A percentile compares a stretch with the other conserved stretches of the same genome.
phyloP scores from a whole-genome alignment of 345 rosid genomes.

The Salix purpurea region DNA sequence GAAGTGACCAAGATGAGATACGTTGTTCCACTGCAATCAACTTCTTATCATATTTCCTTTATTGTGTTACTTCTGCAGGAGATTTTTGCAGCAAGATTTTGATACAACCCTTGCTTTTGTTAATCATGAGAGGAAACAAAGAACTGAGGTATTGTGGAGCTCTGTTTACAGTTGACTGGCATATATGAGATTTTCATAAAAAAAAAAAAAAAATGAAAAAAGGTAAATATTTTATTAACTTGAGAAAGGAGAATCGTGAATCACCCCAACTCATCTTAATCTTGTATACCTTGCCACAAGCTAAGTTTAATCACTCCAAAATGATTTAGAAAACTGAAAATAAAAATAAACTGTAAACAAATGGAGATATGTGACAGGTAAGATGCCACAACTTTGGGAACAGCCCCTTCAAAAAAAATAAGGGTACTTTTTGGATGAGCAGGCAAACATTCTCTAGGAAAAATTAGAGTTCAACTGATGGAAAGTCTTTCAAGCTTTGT shows the following conservation, averaged over 20 bases:
- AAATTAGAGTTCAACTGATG: background rate
- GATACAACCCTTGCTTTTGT: conserved; percentile 83
- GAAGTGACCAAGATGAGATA: background rate
- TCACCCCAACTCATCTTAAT: background rate
- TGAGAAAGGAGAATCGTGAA: background rate
- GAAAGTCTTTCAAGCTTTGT: background rate
- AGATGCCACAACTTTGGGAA: background rate
- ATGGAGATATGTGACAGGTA: background rate
- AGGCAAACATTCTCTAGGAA: no score
- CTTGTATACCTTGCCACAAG: no score
- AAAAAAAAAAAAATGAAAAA: background rate
- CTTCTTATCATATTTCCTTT: background rate
- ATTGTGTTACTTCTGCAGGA: conserved; percentile 47
- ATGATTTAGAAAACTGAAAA: background rate
- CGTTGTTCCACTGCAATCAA: background rate
- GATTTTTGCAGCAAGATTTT: conserved; percentile 89
- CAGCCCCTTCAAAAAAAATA: no score
- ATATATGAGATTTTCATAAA: background rate
- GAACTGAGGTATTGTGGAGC: conserved; percentile 54
- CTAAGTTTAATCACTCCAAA: background rate
- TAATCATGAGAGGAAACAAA: conserved; percentile 88
- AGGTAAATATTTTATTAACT: background rate
- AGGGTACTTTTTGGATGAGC: no score
- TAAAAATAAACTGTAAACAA: background rate
- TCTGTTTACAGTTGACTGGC: conserved; percentile 7